These are phyloP conservation scores for Epichloe elymi DNA, from an alignment of 2,329 filamentous ascomycete species.

Conservation along the genomic window DNA sequence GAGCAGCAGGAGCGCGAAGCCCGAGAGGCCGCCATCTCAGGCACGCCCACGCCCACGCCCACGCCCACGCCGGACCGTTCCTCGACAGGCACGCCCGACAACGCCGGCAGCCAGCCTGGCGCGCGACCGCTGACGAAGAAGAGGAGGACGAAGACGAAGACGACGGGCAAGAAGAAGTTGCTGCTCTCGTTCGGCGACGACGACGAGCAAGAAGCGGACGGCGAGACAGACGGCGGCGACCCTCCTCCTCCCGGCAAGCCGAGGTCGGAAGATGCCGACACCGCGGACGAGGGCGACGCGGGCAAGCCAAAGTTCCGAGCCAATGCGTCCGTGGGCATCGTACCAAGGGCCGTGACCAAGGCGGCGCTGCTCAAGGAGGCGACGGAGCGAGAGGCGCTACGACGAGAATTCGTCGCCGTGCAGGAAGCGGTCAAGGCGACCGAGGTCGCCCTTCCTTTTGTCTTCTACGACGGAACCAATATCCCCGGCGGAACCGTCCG, in stretches of 20 bases:
- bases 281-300: slow-evolving; percentile 7
- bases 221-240: slow-evolving; percentile 12
- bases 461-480: slow-evolving; percentile 93
- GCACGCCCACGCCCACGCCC: slow-evolving; percentile 10
- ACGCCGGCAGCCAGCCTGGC: slow-evolving; percentile 20
- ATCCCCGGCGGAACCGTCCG: slow-evolving; percentile 72
- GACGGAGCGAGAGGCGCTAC: slow-evolving; percentile 61
- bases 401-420: slow-evolving; percentile 68
- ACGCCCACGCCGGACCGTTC: slow-evolving; percentile 36
- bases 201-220: slow-evolving; percentile 49
- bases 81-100: slow-evolving; percentile 34
- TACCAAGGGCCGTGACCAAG: slow-evolving; percentile 60
- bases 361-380: slow-evolving; percentile 67
- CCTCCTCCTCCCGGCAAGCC: not conserved
- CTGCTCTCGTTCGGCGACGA: slow-evolving; percentile 51
- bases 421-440: slow-evolving; percentile 82
- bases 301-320: slow-evolving; percentile 39
- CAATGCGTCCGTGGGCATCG: slow-evolving; percentile 46
- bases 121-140: slow-evolving; percentile 18
- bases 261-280: slow-evolving; percentile 12
- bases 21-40: slow-evolving; percentile 43
- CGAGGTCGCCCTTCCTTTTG: slow-evolving; percentile 84
- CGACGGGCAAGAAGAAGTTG: slow-evolving; percentile 31
- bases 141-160: slow-evolving; percentile 31
- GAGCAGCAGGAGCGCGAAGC: slow-evolving; percentile 80